These are phyloP conservation scores for Usnea hakonensis DNA, from an alignment of 495 filamentous ascomycete species.

Conservation along the genomic window DNA sequence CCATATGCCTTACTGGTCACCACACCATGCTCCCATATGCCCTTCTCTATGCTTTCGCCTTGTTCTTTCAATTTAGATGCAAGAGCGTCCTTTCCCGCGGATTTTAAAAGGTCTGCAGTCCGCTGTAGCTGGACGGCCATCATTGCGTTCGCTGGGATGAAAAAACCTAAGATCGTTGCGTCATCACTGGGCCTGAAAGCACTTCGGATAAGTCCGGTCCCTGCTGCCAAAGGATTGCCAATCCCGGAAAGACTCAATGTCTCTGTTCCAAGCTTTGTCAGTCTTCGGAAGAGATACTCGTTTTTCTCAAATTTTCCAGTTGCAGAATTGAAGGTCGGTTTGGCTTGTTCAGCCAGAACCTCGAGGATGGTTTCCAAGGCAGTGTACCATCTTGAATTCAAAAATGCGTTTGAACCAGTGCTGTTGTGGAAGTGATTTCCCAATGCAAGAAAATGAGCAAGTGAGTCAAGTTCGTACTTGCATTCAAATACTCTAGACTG, in stretches of 20 bases:
- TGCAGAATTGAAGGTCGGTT: constrained; percentile 66
- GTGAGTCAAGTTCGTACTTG: constrained; percentile 96
- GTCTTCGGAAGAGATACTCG: constrained; percentile 77
- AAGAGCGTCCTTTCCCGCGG: constrained; percentile 46
- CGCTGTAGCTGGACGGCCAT: constrained; percentile 86
- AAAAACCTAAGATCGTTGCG: constrained; percentile 90
- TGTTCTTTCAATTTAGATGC: constrained; percentile 51
- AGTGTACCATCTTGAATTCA: constrained; percentile 70
- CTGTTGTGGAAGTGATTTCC: constrained; percentile 77
- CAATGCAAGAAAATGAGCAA: constrained; percentile 83
- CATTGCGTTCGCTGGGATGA: constrained; percentile 94
- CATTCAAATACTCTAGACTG: constrained; percentile 86
- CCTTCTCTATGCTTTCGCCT: constrained; percentile 60
- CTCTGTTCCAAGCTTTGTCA: constrained; percentile 77
- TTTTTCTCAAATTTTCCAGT: constrained; percentile 58
- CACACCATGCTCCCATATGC: constrained; percentile 83
- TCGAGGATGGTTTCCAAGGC: constrained; percentile 67
- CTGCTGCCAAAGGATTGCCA: constrained; percentile 83
- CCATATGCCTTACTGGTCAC: constrained; percentile 78
- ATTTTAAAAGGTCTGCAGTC: constrained; percentile 58
- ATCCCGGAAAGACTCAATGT: constrained; percentile 74
- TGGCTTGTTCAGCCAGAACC: constrained; percentile 69
- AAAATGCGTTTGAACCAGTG: constrained; percentile 67
- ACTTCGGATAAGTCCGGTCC: constrained; percentile 78
- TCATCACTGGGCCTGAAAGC: constrained; percentile 97